Base-by-base conservation (phyloP, 2,329 filamentous ascomycete genomes). In the Beauveria sp. region DNA sequence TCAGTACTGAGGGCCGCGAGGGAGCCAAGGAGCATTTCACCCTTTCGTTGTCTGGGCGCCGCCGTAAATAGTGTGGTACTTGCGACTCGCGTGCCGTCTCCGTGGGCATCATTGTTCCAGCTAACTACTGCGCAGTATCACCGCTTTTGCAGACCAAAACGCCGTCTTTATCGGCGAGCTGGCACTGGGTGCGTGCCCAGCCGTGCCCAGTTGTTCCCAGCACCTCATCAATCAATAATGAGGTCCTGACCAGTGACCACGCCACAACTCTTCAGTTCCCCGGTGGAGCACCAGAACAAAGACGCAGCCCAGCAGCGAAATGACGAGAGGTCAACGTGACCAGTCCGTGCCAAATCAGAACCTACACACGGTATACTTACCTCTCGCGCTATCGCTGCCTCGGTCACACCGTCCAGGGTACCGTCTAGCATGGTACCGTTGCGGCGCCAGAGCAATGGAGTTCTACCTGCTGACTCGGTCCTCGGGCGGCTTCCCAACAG, bases 321-420 rank as follows among this genome's bases (percentile, higher is more conserved):
- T 64, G 63, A 64, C 60, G 58, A 60, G 30, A 22, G 52, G 56
- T 57, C 56, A 64, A 49, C 60, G 60, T 64, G 63, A 64, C 63
- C 52, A 50, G 51, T 53, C 60, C 49, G 52, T 62, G 52, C 43
- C 43, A 50, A 34, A 5, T 42, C 6, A 10, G 2, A 18, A 2
- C n/a, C 9, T 9, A 47, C 45, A 26, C 52, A 58, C 60, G 4
- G 51, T 58, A 42, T 54, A 58, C 59, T 54, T 60, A 42, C 14
- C 14, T 20, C 24, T 40, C 38, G 18, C 43, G 14, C 38, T 9
- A 10, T 26, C 14, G 24, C 22, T 30, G 34, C 28, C 46, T 60
- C 40, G 34, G 49, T 20, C 38, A 58, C 26, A 43, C 45, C 62
- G 47, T 30, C n/a, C 18, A 40, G 12, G 12, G 53, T 47, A 58